Conservation (phyloP, 1,284 basidiomycete genomes). For the Papiliotrema laurentii region DNA sequence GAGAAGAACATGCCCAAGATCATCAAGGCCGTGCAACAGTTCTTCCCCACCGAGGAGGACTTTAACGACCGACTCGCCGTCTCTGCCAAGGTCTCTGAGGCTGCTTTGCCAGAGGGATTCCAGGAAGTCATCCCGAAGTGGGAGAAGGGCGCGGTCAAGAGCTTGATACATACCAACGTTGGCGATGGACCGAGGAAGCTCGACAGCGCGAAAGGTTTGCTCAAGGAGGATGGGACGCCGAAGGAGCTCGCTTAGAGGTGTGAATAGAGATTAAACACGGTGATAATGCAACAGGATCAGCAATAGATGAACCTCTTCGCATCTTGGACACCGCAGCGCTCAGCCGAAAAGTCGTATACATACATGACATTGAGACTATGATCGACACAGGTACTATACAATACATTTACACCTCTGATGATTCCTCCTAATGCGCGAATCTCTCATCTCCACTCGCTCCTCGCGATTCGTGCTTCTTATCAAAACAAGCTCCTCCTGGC, state of each 20-base stretch:
- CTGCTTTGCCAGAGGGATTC: conserved; percentile 61
- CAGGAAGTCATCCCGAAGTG: conserved; percentile 64
- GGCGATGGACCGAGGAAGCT: conserved; percentile 76
- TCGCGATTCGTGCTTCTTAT: not conserved
- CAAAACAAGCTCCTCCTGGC: not conserved
- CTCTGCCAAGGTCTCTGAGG: conserved; percentile 48
- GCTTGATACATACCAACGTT: conserved; percentile 83
- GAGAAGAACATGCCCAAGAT: conserved; percentile 73
- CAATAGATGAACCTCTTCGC: not conserved
- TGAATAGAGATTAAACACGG: not conserved
- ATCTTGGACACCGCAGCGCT: not conserved
- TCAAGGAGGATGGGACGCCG: conserved; percentile 47
- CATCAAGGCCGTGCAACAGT: conserved; percentile 66
- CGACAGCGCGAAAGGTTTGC: conserved; percentile 43
- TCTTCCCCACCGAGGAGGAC: conserved; percentile 72
- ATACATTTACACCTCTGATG: too few species aligned
- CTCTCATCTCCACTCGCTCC: not conserved
- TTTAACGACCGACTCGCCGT: conserved; percentile 73
- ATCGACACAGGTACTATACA: not conserved
- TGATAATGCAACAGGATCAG: not conserved
- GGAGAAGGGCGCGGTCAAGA: conserved; percentile 71
- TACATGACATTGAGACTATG: not conserved
- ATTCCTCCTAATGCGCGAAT: not conserved
- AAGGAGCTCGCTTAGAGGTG: conserved; percentile 39
- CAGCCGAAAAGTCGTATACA: too few species aligned